Evolutionary conservation across 257 asterid genomes (phyloP).

Genomic region (Lycium ferocissimum): DNA sequence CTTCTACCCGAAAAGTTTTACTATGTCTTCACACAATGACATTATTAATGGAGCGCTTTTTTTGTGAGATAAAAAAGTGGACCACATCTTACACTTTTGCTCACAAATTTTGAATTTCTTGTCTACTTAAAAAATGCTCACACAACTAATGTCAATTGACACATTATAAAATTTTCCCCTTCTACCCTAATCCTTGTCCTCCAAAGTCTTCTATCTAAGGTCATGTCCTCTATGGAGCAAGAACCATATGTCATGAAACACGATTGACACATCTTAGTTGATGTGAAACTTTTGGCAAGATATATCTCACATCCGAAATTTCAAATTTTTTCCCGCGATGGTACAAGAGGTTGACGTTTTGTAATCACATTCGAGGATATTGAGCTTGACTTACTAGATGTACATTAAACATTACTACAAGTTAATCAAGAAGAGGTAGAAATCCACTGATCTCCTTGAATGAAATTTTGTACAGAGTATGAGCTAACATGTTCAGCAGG

Average conservation of each 20-base stretch:
- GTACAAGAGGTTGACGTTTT: not conserved
- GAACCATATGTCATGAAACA: not conserved
- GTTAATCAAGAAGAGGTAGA: slow-evolving; percentile 23
- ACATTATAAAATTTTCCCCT: too few relatives aligned
- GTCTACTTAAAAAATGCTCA: too few relatives aligned
- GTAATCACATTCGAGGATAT: not conserved
- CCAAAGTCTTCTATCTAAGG: too few relatives aligned
- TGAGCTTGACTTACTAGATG: not conserved
- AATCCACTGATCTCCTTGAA: slow-evolving; percentile 43
- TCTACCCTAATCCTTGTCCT: too few relatives aligned
- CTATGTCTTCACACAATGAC: too few relatives aligned
- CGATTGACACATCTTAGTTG: not conserved
- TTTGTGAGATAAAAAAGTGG: too few relatives aligned
- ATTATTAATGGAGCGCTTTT: too few relatives aligned
- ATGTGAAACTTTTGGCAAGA: not conserved
- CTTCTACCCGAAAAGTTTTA: too few relatives aligned
- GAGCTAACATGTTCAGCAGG: slow-evolving; percentile 37
- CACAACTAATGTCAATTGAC: too few relatives aligned
- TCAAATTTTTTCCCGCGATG: not conserved
- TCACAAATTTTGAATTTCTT: too few relatives aligned
- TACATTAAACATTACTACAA: not conserved
- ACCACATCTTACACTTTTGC: too few relatives aligned
- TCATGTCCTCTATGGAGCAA: not conserved
- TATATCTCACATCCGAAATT: not conserved
- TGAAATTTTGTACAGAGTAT: slow-evolving; percentile 39